These are phyloP conservation scores for Quillaja saponaria DNA, from an alignment of 306 rosid species.

Conservation along the genomic window DNA sequence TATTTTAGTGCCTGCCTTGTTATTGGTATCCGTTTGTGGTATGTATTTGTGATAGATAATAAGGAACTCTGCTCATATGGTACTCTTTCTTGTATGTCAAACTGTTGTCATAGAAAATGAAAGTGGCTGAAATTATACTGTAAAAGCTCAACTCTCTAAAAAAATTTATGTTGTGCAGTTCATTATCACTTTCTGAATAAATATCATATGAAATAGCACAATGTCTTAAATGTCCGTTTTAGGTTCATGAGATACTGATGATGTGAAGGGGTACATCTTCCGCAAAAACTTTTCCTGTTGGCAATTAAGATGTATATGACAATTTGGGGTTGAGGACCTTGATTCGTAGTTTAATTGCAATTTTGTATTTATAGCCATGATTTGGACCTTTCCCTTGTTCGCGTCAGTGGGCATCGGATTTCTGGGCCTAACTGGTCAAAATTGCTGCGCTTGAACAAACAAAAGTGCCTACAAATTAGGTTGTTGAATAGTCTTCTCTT, in stretches of 20 bases:
- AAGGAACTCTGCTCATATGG: slow-evolving; percentile 54
- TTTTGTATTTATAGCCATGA: slow-evolving; percentile 5
- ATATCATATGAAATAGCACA: slow-evolving; percentile 45
- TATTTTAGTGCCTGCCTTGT: slow-evolving; percentile 45
- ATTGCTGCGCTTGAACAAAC: too few species aligned
- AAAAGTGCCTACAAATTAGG: too few species aligned
- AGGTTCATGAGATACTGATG: slow-evolving; percentile 3
- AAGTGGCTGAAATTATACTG: slow-evolving; percentile 81
- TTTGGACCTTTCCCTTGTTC: slow-evolving; percentile 7
- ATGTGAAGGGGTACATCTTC: not conserved
- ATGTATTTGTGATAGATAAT: slow-evolving; percentile 79
- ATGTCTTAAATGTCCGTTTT: slow-evolving; percentile 16
- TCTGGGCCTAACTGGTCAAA: too few species aligned
- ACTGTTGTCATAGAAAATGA: slow-evolving; percentile 61
- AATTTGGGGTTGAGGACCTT: too few species aligned
- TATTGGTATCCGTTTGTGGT: slow-evolving; percentile 72
- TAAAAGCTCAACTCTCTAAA: slow-evolving; percentile 60
- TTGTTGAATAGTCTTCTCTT: too few species aligned
- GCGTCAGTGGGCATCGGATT: too few species aligned
- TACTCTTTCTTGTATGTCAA: slow-evolving; percentile 56
- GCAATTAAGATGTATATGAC: slow-evolving; percentile 7
- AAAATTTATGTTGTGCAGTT: slow-evolving; percentile 76
- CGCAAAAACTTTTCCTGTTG: not conserved
- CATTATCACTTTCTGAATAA: slow-evolving; percentile 51
- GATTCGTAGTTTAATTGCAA: slow-evolving; percentile 8